phyloP scores from a whole-genome alignment of 1,139 yeast species.

The Yamadazyma spencermartinsiae region DNA sequence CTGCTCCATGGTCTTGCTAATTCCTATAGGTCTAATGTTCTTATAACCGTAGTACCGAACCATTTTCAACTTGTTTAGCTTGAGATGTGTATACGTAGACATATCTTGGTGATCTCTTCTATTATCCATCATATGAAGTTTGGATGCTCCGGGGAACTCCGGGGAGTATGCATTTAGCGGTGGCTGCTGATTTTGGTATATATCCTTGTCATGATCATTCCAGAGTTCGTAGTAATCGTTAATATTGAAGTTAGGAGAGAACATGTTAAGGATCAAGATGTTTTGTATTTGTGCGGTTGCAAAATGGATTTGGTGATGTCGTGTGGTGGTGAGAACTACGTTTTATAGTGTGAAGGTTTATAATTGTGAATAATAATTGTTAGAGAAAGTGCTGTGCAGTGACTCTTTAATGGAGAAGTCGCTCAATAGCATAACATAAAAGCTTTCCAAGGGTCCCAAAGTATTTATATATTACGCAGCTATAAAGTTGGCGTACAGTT shows the following conservation, averaged over 20 bases:
- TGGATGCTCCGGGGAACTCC: slow-evolving; percentile 52
- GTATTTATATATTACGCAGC: no score
- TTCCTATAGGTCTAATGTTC: slow-evolving; percentile 54
- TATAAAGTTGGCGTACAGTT: no score
- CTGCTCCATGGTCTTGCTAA: slow-evolving; percentile 55
- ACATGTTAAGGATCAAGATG: slow-evolving; percentile 9
- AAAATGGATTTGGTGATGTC: no score
- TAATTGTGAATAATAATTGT: no score
- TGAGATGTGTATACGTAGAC: slow-evolving; percentile 33
- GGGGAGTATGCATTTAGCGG: slow-evolving; percentile 56
- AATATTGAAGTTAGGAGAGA: slow-evolving; percentile 17
- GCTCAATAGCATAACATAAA: no score
- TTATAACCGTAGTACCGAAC: slow-evolving; percentile 51
- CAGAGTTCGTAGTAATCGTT: slow-evolving; percentile 15
- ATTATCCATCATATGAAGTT: slow-evolving; percentile 15
- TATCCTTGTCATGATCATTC: slow-evolving; percentile 12
- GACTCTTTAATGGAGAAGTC: no score
- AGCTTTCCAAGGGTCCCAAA: no score
- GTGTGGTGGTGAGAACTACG: no score
- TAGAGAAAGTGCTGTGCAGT: no score
- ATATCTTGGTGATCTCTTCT: slow-evolving; percentile 23
- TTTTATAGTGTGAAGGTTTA: no score
- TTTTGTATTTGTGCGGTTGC: slow-evolving; percentile 1
- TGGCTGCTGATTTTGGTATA: slow-evolving; percentile 57
- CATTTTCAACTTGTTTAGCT: slow-evolving; percentile 40